Base-by-base conservation (phyloP, 2,329 filamentous ascomycete species). In the Fusarium sp. region DNA sequence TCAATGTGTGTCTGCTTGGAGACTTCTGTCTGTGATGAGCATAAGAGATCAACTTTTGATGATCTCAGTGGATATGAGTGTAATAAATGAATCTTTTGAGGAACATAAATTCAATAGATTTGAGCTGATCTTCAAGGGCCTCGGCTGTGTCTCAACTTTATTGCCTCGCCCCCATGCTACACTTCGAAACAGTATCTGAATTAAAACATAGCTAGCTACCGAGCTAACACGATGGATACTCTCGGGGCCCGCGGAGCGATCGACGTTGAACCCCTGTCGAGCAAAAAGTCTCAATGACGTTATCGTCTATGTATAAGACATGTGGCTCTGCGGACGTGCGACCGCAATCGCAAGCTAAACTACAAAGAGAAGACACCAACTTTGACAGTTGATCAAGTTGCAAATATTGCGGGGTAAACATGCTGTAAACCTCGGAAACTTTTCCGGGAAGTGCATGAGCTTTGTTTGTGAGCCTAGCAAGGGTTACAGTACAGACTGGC, bases 341-440 rank as follows among this genome's bases (percentile, higher is more conserved):
- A 11, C 36, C 16, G 37, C 41, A 41, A 69, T 69, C 65, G 65
- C 65, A 69, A 69, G 50, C 65, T 69, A 69, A 62, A 69, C 65
- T 50, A 3, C 4, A 62, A 50, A 41, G 4, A 51, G 50, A 41
- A 53, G 2, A 30, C n/a, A 16, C 18, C 12, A 37, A 36, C 6
- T 10, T 34, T 23, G 31, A 23, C 12, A 28, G 23, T 4, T n/a
- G 7, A 42, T 13, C 10, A 6, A 20, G 12, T 13, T 12, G 8
- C 4, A 36, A 26, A 53, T 28, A 57, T 45, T 69, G 65, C 36
- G 65, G 65, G 65, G 65, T 55, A 66, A 6, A 28, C n/a, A 15
- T 26, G 36, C 46, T 65, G 57, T 42, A 8, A 16, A 10, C 23
- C 46, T 6, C n/a, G n/a, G 30, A 31, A 58, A 64, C 28, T 15